These are phyloP conservation scores for Cladosporium sp. DNA, from an alignment of 2,329 filamentous ascomycete species.

Conservation along the genomic window DNA sequence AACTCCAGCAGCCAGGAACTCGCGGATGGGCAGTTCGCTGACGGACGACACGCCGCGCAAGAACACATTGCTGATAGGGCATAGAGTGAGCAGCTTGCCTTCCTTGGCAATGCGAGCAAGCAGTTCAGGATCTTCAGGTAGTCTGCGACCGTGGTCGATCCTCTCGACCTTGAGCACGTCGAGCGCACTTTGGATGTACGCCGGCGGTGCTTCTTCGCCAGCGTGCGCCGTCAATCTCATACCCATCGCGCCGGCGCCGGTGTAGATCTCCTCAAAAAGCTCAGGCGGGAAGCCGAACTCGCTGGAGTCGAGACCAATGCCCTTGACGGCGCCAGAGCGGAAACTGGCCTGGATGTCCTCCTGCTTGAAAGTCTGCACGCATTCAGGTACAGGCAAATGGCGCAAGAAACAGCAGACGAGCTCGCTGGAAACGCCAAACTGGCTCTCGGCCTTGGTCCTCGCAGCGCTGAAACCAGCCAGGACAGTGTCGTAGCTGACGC, in stretches of 20 bases:
- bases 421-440: constrained; percentile 65
- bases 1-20: constrained; percentile 63
- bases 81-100: constrained; percentile 66
- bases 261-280: constrained; percentile 63
- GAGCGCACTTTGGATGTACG: constrained; percentile 65
- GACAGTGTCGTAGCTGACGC: constrained; percentile 63
- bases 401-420: constrained; percentile 73
- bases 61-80: constrained; percentile 71
- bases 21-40: constrained; percentile 60
- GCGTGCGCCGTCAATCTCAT: constrained; percentile 70
- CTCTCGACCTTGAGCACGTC: constrained; percentile 62
- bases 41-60: constrained; percentile 58
- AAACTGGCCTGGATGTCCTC: constrained; percentile 47
- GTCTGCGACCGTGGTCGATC: constrained; percentile 73
- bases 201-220: constrained; percentile 70
- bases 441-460: constrained; percentile 58
- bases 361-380: constrained; percentile 48
- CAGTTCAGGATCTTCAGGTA: constrained; percentile 61
- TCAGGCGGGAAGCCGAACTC: constrained; percentile 48
- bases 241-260: constrained; percentile 52
- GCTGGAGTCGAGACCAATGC: constrained; percentile 68
- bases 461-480: constrained; percentile 64
- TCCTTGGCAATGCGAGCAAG: constrained; percentile 59
- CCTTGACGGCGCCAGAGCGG: constrained; percentile 55
- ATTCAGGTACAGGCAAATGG: constrained; percentile 64